phyloP scores from a whole-genome alignment of 2,329 filamentous ascomycete genomes.

The Colletotrichum endophyticum region DNA sequence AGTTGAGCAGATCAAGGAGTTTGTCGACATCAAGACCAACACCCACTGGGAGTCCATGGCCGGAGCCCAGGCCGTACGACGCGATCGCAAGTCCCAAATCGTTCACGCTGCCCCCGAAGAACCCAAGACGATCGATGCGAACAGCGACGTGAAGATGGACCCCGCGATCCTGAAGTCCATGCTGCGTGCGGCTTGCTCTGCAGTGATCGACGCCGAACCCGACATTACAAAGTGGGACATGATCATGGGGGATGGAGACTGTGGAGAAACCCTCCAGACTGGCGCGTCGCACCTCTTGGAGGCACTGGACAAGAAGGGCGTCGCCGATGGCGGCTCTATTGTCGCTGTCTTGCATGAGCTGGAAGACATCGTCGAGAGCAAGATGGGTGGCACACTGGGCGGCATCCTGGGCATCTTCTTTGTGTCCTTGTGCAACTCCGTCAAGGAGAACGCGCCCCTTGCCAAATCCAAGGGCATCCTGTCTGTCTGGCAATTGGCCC shows the following conservation, averaged over 20 bases:
- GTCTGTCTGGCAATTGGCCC: conserved; percentile 47
- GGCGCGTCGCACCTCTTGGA: conserved; percentile 55
- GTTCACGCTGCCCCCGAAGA: conserved; percentile 39
- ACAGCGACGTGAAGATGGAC: conserved; percentile 55
- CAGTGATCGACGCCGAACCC: conserved; percentile 62
- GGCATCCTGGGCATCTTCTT: conserved; percentile 61
- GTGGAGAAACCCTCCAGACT: conserved; percentile 64
- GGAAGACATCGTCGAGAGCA: conserved; percentile 60
- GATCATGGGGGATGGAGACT: conserved; percentile 70
- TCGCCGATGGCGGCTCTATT: conserved; percentile 48
- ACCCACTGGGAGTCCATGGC: conserved; percentile 59
- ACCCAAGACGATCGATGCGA: conserved; percentile 39
- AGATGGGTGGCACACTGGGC: conserved; percentile 59
- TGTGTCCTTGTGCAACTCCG: conserved; percentile 36
- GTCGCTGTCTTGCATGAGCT: conserved; percentile 52
- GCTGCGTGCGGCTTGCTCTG: conserved; percentile 58
- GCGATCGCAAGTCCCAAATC: conserved; percentile 46
- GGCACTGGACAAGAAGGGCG: conserved; percentile 42
- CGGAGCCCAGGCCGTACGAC: conserved; percentile 44
- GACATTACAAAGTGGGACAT: conserved; percentile 69
- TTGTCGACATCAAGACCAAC: conserved; percentile 69
- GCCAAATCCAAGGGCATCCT: conserved; percentile 32
- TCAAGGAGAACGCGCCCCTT: conserved; percentile 31
- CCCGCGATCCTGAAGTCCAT: conserved; percentile 56
- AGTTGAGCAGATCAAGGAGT: conserved; percentile 59